phyloP scores from a whole-genome alignment of 495 filamentous ascomycete genomes.

The Penicillium desertorum region DNA sequence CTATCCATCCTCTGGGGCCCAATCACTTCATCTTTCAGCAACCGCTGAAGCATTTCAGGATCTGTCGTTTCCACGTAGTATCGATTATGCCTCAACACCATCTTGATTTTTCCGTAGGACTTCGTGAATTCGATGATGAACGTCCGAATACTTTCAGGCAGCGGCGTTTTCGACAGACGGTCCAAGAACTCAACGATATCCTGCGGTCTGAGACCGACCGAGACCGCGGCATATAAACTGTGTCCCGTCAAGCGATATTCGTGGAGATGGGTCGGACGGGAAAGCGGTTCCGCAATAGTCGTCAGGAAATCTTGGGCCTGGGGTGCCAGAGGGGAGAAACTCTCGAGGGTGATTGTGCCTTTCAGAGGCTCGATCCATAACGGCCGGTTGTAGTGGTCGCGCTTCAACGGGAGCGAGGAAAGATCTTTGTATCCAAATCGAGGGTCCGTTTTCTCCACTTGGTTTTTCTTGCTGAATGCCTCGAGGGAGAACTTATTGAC shows the following conservation, averaged over 20 bases:
- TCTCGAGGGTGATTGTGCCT: slow-evolving; percentile 90
- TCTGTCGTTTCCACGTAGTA: slow-evolving; percentile 93
- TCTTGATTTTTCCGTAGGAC: slow-evolving; percentile 92
- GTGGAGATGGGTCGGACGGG: slow-evolving; percentile 82
- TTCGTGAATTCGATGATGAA: slow-evolving; percentile 84
- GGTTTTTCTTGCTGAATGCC: slow-evolving; percentile 43
- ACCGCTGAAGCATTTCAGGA: slow-evolving; percentile 75
- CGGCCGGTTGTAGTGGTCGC: slow-evolving; percentile 83
- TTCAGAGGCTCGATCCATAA: slow-evolving; percentile 87
- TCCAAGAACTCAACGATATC: slow-evolving; percentile 91
- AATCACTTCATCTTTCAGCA: slow-evolving; percentile 74
- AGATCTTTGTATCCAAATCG: slow-evolving; percentile 75
- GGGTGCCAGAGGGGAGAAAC: slow-evolving; percentile 79
- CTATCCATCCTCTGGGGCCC: slow-evolving; percentile 61
- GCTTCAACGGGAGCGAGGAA: slow-evolving; percentile 75
- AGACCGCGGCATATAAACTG: slow-evolving; percentile 92
- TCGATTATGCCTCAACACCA: slow-evolving; percentile 89
- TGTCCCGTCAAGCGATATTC: slow-evolving; percentile 91
- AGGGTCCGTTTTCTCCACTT: slow-evolving; percentile 43
- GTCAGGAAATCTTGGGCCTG: slow-evolving; percentile 93
- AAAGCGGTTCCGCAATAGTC: slow-evolving; percentile 90
- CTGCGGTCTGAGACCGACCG: slow-evolving; percentile 78
- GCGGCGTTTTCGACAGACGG: slow-evolving; percentile 77
- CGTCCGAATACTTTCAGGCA: slow-evolving; percentile 72
- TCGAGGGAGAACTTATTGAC: slow-evolving; percentile 67